phyloP scores from a whole-genome alignment of 2,329 filamentous ascomycete species.

The Paecilomyces niveus region DNA sequence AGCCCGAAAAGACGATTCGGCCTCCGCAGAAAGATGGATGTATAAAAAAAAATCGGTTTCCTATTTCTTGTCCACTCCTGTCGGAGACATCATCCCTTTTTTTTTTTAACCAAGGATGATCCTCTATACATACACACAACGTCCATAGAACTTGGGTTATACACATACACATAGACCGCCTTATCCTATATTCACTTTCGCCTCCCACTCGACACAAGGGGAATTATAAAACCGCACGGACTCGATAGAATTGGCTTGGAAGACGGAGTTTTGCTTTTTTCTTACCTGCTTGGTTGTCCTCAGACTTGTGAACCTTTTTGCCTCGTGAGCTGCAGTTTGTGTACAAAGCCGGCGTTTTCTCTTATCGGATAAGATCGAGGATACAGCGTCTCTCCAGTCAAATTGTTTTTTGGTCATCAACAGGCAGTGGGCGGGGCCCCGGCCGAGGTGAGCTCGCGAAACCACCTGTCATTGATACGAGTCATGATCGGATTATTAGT shows the following conservation, averaged over 20 bases:
- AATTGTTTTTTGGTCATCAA: neutral
- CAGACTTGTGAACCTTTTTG: neutral
- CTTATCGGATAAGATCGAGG: neutral
- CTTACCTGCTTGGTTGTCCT: neutral
- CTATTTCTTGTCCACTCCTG: neutral
- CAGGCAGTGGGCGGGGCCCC: neutral
- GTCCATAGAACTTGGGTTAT: neutral
- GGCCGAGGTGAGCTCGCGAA: neutral
- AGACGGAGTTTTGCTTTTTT: neutral
- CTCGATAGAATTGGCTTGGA: neutral
- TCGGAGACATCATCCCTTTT: neutral
- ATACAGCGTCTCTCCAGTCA: neutral
- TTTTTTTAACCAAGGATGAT: neutral
- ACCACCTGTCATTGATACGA: neutral
- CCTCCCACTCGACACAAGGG: neutral
- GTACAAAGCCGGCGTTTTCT: neutral
- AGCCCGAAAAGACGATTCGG: neutral
- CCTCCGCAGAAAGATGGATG: neutral
- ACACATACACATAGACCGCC: neutral
- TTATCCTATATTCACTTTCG: neutral
- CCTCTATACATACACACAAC: neutral
- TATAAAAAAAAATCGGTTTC: neutral
- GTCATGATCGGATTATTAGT: neutral
- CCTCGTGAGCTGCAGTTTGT: neutral
- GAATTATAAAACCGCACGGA: neutral